Evolutionary conservation across 352 stramenopile genomes (phyloP), one percentile per base, ranked within the genome.

Genomic region (Phytophthora aleatoria): DNA sequence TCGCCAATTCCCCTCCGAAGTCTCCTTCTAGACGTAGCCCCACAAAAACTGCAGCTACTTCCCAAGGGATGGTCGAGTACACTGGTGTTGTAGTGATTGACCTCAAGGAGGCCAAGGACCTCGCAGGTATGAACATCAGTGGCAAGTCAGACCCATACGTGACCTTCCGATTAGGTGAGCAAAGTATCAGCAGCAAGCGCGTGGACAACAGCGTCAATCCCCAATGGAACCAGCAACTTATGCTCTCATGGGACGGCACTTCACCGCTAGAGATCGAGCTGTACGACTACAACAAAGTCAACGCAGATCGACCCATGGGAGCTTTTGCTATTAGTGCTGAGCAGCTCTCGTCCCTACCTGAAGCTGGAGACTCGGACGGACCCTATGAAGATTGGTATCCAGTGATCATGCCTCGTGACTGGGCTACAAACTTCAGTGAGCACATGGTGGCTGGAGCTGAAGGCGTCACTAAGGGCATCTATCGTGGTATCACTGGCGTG

Each of bases 111-210:
- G 85, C 80, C 1, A 64, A 77, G n/a, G 63, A 81, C 12, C 75
- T 94, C 15, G 82, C 75, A 1, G 79, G 69, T 7, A 87, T 92
- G 76, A 84, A 90, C 64, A 87, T 92, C 50, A 90, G 79, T 39
- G 85, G 76, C 57, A 92, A 89, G 57, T 92, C 83, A 27, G 84
- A 92, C 54, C 83, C 84, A 57, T 94, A 92, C 76, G 85, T 92
- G 54, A 81, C 69, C 38, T 88, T 94, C 55, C 78, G 74, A 3
- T 68, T 94, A 2, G 83, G 85, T 4, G 85, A 91, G 52, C 85
- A 94, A 67, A 74, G 58, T 33, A 87, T 94, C 65, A 77, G 67
- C 49, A 92, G 85, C 49, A 74, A 85, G 54, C 72, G 74, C 41
- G 79, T 92, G 43, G 68, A 80, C 69, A 91, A 92, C 61, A 84